These are phyloP conservation scores for Aspergillus ibericus DNA, from an alignment of 2,329 filamentous ascomycete genomes.

Conservation along the genomic window DNA sequence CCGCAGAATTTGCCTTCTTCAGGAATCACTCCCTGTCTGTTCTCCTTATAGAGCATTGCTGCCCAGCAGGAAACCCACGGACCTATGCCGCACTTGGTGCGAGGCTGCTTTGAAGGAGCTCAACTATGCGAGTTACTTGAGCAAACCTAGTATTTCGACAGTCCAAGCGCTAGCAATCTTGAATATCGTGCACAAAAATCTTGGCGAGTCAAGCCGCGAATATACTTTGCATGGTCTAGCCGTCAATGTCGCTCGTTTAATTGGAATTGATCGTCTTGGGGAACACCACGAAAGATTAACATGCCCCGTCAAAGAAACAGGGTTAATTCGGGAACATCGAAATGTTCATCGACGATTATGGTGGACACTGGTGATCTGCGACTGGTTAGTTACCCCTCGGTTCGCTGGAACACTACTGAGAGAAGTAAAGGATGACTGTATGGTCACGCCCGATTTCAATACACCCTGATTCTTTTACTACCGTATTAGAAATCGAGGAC, in stretches of 20 bases:
- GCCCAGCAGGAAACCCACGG: neutral
- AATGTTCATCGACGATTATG: neutral
- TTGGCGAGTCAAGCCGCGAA: constrained; percentile 1
- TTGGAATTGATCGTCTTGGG: constrained; percentile 2
- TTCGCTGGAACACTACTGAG: neutral
- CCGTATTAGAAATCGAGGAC: neutral
- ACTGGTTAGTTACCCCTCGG: neutral
- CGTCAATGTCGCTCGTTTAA: neutral
- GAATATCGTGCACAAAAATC: constrained; percentile 2
- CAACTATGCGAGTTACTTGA: neutral
- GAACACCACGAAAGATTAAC: neutral
- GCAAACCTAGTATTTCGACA: constrained; percentile 1
- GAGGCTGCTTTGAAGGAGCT: neutral
- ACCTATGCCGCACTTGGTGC: neutral
- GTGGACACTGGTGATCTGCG: constrained; percentile 3
- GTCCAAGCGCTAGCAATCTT: neutral
- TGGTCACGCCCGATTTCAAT: constrained; percentile 1
- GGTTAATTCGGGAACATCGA: neutral
- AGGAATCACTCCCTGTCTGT: neutral
- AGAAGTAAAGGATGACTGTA: neutral
- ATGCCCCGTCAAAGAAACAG: neutral
- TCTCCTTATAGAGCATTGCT: neutral
- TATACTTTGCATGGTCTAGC: neutral
- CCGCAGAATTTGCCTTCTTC: neutral
- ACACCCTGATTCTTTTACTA: neutral